These are phyloP conservation scores for Brassica hybrid DNA, from an alignment of 441 rosid species.

Conservation along the genomic window DNA sequence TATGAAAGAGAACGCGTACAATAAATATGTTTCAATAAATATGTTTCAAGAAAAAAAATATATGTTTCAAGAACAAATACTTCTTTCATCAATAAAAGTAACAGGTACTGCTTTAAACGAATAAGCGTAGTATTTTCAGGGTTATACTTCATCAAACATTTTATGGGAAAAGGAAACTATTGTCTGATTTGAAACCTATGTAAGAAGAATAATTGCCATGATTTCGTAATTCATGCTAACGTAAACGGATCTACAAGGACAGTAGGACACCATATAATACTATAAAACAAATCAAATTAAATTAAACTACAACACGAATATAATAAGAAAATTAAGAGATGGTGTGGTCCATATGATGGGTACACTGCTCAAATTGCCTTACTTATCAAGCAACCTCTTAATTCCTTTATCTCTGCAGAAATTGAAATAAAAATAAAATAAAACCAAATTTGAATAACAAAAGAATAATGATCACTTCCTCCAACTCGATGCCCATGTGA, in stretches of 20 bases:
- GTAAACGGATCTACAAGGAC: constrained; percentile 35
- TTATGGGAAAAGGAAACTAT: constrained; percentile 27
- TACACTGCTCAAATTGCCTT: constrained; percentile 83
- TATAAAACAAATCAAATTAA: neutral
- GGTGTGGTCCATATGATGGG: constrained; percentile 83
- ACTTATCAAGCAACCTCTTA: constrained; percentile 85
- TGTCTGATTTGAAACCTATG: constrained; percentile 37
- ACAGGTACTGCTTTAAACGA: neutral
- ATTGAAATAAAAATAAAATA: constrained; percentile 19
- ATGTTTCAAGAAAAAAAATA: too few relatives aligned
- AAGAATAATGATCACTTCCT: constrained; percentile 78
- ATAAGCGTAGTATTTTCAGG: constrained; percentile 1
- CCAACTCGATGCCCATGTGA: constrained; percentile 87
- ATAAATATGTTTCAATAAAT: constrained; percentile 1
- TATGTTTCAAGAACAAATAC: neutral
- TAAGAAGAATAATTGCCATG: constrained; percentile 31
- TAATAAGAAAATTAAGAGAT: constrained; percentile 36
- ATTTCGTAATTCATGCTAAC: constrained; percentile 40
- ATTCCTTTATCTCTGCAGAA: constrained; percentile 44
- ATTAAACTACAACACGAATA: neutral
- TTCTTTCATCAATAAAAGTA: neutral
- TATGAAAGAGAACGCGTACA: constrained; percentile 21
- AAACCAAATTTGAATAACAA: constrained; percentile 62
- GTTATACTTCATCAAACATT: constrained; percentile 7
- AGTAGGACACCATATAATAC: constrained; percentile 11